A percentile compares a stretch with the other conserved stretches of the same genome.
Conservation (phyloP, 2,329 filamentous ascomycete genomes). For the Phaeoacremonium minimum region DNA sequence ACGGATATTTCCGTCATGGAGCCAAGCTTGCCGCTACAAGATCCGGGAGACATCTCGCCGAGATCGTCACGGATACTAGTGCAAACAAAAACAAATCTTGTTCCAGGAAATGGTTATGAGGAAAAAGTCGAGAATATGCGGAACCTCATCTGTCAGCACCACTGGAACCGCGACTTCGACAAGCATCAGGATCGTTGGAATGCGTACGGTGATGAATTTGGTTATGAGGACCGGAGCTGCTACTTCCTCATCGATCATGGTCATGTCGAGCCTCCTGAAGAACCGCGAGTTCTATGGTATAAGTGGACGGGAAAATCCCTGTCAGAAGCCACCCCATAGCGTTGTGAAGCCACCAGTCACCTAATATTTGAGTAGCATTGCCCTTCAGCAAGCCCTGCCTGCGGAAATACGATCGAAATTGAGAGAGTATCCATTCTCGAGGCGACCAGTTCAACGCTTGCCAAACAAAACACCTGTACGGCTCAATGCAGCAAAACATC, state of each 20-base stretch:
- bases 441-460: conserved; percentile 1
- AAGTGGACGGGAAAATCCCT: conserved; percentile 11
- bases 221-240: conserved; percentile 8
- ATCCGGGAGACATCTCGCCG: too few species aligned
- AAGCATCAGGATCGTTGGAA: conserved; percentile 9
- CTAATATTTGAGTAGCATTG: conserved; percentile 1
- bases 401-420: not conserved
- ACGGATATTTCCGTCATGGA: too few species aligned
- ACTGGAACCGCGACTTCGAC: conserved; percentile 13
- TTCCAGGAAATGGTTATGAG: conserved; percentile 12
- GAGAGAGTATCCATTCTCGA: conserved; percentile 1
- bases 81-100: conserved; percentile 11
- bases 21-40: too few species aligned
- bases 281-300: conserved; percentile 12
- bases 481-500: conserved; percentile 1
- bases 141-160: conserved; percentile 13
- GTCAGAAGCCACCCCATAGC: not conserved
- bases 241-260: conserved; percentile 15
- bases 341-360: conserved; percentile 1
- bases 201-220: conserved; percentile 9
- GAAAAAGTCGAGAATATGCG: conserved; percentile 10
- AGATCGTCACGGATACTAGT: conserved; percentile 11
- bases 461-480: not conserved
- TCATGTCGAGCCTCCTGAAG: conserved; percentile 4
- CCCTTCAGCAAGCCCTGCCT: conserved; percentile 1